These are phyloP conservation scores for Larix sibirica DNA, from an alignment of 83 land plant species.

Conservation along the genomic window DNA sequence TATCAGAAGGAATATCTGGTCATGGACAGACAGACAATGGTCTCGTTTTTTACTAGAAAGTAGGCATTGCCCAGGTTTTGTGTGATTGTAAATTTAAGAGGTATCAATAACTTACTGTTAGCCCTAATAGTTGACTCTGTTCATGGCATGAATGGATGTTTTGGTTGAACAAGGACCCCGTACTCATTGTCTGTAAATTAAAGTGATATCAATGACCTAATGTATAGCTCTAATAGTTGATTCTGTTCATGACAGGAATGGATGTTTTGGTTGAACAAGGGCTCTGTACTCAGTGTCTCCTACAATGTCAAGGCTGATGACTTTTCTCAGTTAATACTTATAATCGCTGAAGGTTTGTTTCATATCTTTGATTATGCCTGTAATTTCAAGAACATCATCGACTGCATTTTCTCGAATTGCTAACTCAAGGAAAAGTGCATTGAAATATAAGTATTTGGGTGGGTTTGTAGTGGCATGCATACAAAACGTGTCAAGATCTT, in stretches of 20 bases:
- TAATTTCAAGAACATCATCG: not conserved
- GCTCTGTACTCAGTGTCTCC: constrained; percentile 39
- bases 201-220: too few relatives aligned
- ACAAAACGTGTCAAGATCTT: too few relatives aligned
- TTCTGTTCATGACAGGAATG: constrained; percentile 36
- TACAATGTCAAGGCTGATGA: constrained; percentile 27
- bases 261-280: constrained; percentile 44
- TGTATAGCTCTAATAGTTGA: not conserved
- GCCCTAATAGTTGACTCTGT: not conserved
- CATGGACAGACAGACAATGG: too few relatives aligned
- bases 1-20: too few relatives aligned
- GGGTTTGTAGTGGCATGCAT: not conserved
- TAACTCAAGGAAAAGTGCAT: not conserved
- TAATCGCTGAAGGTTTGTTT: constrained; percentile 45
- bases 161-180: constrained; percentile 43
- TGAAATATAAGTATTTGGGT: not conserved
- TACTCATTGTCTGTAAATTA: constrained; percentile 22
- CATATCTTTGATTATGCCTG: not conserved
- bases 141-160: constrained; percentile 43
- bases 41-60: not conserved
- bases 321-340: constrained; percentile 32
- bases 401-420: not conserved
- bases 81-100: not conserved
- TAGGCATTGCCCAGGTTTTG: not conserved
- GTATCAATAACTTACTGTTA: not conserved